Evolutionary conservation across 2,329 filamentous ascomycete genomes (phyloP), one percentile per base, ranked within the genome.

Genomic region (Fusarium virguliforme): DNA sequence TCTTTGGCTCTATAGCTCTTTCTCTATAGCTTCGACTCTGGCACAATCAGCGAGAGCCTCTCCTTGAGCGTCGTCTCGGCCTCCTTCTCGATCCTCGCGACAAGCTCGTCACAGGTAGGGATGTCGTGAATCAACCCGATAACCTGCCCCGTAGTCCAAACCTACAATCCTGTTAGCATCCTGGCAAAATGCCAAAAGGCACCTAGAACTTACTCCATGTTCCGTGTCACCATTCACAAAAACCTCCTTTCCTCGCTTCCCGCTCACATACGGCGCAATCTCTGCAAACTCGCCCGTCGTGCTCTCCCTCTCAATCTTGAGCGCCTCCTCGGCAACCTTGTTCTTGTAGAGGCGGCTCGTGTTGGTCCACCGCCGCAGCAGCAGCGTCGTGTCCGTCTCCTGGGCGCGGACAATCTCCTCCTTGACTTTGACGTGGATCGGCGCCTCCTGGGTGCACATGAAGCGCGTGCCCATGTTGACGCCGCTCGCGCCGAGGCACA

Each of bases 391-490:
- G 81, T 98, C 94, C 24, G 92, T 94, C 86, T 99, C 96, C 70
- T 94, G 87, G 1, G 95, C 93, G 61, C 90, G 87, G 56, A 98
- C 94, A 77, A 99, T 99, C 74, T 92, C 87, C 81, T 97, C 87
- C 87, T 99, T 99, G 85, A 99, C 94, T 74, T 97, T 97, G 54
- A 89, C 80, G 83, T 99, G 96, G 71, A 99, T 93, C 1, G 96
- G 96, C 15, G 95, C 91, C 83, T 98, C 96, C 48, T 95, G 86
- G 0, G 96, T 98, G 84, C 92, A 95, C 93, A 99, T 97, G 85
- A 98, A 99, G 43, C 96, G 87, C 9, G 96, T 99, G 64, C 96
- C 96, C 96, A 99, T 99, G 84, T 99, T 99, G 83, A 98, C 91
- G 70, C 96, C 96, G 80, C 94, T 93, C 0, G 96, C 96, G 37